Evolutionary conservation across 768 basidiomycete genomes (phyloP).

Genomic region (Suillus variegatus): DNA sequence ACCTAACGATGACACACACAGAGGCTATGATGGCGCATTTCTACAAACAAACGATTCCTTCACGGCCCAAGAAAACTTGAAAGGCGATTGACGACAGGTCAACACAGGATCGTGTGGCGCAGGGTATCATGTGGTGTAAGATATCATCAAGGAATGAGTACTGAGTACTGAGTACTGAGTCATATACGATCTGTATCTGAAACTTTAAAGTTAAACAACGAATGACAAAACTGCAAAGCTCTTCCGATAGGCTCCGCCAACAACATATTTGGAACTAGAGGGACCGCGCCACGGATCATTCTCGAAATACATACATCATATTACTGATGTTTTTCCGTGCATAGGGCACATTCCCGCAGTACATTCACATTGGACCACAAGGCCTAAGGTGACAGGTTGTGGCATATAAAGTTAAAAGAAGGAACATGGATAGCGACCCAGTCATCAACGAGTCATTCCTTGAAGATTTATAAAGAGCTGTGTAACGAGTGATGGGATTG

Average conservation of each 20-base stretch:
- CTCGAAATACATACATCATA: not conserved
- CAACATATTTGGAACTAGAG: not conserved
- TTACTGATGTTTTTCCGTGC: not conserved
- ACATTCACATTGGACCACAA: not conserved
- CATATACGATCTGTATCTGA: not conserved
- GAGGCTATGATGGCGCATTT: slow-evolving; percentile 72
- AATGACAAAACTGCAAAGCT: not conserved
- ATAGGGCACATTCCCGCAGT: not conserved
- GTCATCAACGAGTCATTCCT: no score
- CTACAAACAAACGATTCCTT: slow-evolving; percentile 56
- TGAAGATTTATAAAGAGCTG: no score
- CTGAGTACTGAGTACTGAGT: no score
- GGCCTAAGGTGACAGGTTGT: not conserved
- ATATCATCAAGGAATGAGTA: not conserved
- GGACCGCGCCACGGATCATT: not conserved
- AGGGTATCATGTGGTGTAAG: not conserved
- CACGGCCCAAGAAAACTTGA: slow-evolving; percentile 28
- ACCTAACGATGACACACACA: slow-evolving; percentile 68
- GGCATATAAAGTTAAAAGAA: not conserved
- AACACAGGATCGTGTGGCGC: not conserved
- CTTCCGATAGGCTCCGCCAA: not conserved
- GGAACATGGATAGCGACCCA: not conserved
- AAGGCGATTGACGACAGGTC: not conserved
- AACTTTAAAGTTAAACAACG: not conserved
- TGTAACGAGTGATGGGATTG: no score